Evolutionary conservation across 2,329 filamentous ascomycete genomes (phyloP), one percentile per base, ranked within the genome.

Genomic region (Fusarium drepaniforme): DNA sequence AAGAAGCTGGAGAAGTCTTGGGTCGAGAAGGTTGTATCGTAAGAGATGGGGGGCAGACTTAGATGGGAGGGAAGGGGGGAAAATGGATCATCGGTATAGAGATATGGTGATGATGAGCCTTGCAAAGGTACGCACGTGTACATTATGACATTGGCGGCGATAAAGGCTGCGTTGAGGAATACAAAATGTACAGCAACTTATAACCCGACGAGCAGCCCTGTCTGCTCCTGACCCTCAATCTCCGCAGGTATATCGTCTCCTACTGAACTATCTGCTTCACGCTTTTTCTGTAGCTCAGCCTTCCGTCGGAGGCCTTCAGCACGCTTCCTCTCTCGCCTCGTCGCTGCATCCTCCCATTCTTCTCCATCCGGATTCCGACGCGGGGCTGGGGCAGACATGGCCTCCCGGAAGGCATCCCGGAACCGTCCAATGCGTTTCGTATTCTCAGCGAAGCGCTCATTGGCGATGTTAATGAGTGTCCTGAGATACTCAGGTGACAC

Each of bases 1-100:
- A 91, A 93, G 77, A 91, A 91, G 86, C 84, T 98, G 84, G 96
- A 98, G 90, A 93, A 91, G 85, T 88, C 88, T 30, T 98, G 97
- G 91, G 94, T 98, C 40, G 93, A 97, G 81, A 94, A 92, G 86
- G 91, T 97, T 66, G 89, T 94, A 68, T 84, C 85, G 75, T 88
- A 76, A 38, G 8, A 49, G 42, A 56, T n/a, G 21, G 21, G 46
- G 63, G 35, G 13, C 35, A 37, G 37, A 63, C 23, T 44, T 42
- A 49, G 66, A 74, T 44, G 51, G 57, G 57, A 51, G 37, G 63
- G 23, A 33, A 12, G 30, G 30, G 30, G 30, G 62, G 63, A 49
- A 58, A 56, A 38, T 25, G 49, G 57, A 72, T 73, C 70, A 64
- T 56, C 51, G 49, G 25, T 70, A 70, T 68, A 75, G 64, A 75